Base-by-base conservation (phyloP, 768 basidiomycete species). In the Collybia nuda region DNA sequence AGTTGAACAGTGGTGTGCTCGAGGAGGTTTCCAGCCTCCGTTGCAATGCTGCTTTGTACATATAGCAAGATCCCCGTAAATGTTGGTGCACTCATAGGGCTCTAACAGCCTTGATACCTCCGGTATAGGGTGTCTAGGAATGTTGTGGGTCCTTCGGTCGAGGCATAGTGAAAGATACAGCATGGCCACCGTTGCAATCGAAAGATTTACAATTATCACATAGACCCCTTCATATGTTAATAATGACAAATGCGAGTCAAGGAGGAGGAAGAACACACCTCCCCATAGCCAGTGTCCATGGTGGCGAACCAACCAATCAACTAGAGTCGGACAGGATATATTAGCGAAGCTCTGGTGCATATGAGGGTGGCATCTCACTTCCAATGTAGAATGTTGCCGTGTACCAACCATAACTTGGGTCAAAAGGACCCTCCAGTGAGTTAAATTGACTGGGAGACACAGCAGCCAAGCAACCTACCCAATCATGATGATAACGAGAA, bases 1-100 rank as follows among this genome's bases (percentile, higher is more conserved):
- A 8, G 63, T 63, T n/a, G 72, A 72, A 58, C 75, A 77, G 51
- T 77, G 75, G 55, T 74, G 71, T 5, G 69, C 62, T 44, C 73
- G 61, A 6, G 76, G 76, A 9, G 76, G 74, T 51, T 72, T 75
- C 74, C 74, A 77, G 35, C 59, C 58, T 9, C 66, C 66, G 19
- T 60, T 57, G 53, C 75, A 77, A 5, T 51, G 41, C 11, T 57
- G 65, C 56, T 68, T 73, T 18, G 48, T 42, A 52, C 75, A 77
- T 1, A 64, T 53, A 15, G 59, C 65, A 26, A 75, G 56, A 22
- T 68, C 66, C 5, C 73, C 75, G 15, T 57, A 42, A 11, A 40
- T 18, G 38, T 65, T 70, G 38, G 53, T 55, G 50, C 72, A 76
- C 55, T 70, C 66, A 48, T 76, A 75, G n/a, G 74, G 73, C 52